Base-by-base conservation (phyloP, 257 asterid genomes). In the Paulownia fortunei region DNA sequence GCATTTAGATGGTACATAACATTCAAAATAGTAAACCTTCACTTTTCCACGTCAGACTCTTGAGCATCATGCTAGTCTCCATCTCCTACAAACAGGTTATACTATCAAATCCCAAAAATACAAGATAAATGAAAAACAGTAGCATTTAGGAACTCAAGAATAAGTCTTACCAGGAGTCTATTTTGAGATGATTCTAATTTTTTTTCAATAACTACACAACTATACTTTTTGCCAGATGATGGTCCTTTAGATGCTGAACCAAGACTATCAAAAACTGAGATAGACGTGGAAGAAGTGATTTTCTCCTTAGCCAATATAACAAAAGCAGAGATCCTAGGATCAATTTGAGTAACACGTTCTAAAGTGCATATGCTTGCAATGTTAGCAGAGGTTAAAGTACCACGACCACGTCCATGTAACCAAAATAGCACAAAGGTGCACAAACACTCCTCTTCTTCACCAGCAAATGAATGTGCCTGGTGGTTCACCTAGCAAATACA, bases 361-460 rank as follows among this genome's bases (percentile, higher is more conserved):
- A 77, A 8, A 3, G 15, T 21, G 79, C 91, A 88, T 56, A 90
- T 71, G 74, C 79, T 61, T 26, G 63, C 86, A 51, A 88, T 82
- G 51, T 67, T 26, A 2, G 39, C 72, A 36, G 47, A 0, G 18
- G 85, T 81, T 30, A 86, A 67, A 23, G 72, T 69, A 49, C 81
- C 94, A 41, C 32, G 32, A 30, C 72, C 84, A 49, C 86, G 90
- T 46, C 92, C 92, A 26, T 90, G 91, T 64, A 69, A 24, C 94
- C 92, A 86, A 13, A n/a, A 58, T 19, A 90, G 37, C 18, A 86
- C 61, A 76, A 90, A 90, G 19, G 77, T 69, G 87, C 91, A 90
- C 61, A 16, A 41, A 69, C 94, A 88, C 77, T 81, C 86, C 77
- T 89, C 92, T 68, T 84, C 89, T 60, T 82, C 86, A 75, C 65